Evolutionary conservation across 495 filamentous ascomycete genomes (phyloP), one percentile per base, ranked within the genome.

Genomic region (Lophium mytilinum): DNA sequence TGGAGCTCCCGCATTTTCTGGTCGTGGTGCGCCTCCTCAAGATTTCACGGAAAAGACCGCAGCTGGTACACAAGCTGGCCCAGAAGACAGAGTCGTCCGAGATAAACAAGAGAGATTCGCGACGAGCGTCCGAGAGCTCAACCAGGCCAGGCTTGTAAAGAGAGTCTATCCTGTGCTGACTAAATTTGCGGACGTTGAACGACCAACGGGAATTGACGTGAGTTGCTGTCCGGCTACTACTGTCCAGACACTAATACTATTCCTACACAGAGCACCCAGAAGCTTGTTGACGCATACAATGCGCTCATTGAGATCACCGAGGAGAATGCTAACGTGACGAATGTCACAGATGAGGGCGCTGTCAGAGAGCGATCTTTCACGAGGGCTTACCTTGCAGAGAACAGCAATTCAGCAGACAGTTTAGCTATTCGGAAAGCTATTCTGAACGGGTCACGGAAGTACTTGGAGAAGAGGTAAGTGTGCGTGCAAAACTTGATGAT

Each of bases 91-190:
- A 24, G 86, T 86, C 63, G 64, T 83, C 51, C 77, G 89, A 43
- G 85, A 91, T 60, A 94, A 90, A 73, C 87, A 94, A 76, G 78
- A 81, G 39, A 81, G 81, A 65, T 86, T 88, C 64, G 81, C 85
- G 1, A 83, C 86, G 49, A 85, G 85, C 63, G 82, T 96, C 39
- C 85, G 84, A 62, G 75, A 80, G 50, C 75, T 96, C 55, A 95
- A 95, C 67, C 68, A 77, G 49, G 77, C 81, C 36, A 79, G 91
- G 19, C 75, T 91, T n/a, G 71, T 80, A 52, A 77, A 78, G 47
- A 74, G 74, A 34, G 76, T 77, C 1, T 87, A 83, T 64, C 85
- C 89, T 21, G 71, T 95, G 36, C 73, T 91, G 48, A 72, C 84
- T 58, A 80, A 88, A 56, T 86, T 96, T 61, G 77, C 80, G 9